Base-by-base conservation (phyloP, 441 rosid species). In the Aleurites moluccanus region DNA sequence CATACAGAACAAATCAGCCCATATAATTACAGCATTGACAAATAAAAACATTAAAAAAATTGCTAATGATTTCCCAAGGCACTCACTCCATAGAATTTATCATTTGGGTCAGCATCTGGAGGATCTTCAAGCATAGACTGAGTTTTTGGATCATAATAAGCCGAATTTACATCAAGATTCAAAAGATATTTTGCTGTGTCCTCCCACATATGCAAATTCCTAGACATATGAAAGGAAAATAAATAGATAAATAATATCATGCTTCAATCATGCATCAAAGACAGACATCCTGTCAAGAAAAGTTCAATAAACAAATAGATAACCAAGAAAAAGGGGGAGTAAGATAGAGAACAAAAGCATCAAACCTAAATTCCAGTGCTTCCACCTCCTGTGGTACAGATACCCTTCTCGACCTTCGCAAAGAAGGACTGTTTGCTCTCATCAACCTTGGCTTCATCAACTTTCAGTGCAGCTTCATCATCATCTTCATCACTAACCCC, bases 151-250 rank as follows among this genome's bases (percentile, higher is more conserved):
- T 93, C 98, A 76, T 92, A 92, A 67, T 72, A 75, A 3, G 97
- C 90, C 8, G 97, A 93, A 77, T 89, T 88, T 25, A 89, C 88
- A 81, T 92, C 98, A 47, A 92, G 97, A 83, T 93, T 92, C 81
- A 89, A 67, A 67, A 93, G 85, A 80, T 91, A 94, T 71, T 93
- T 93, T 15, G 96, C 94, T 10, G 94, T 90, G 67, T 92, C 98
- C 83, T 93, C 97, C 38, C 92, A 82, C 66, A 92, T 93, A 81
- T 92, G 94, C 88, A 93, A 80, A 73, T 92, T 92, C 84, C 95
- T 87, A 78, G 42, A 67, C 65, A 65, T 67, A 47, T 65, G 16
- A 45, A 45, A 47, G 38, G 23, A n/a, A 53, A 20, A 53, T 11
- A 18, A 38, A 59, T 25, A 10, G 1, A 7, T 10, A 63, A 20